A percentile compares a stretch with the other conserved stretches of the same genome.
Evolutionary conservation across 371 early-diverging fungal species (phyloP).

Genomic region (Mortierella sp.): DNA sequence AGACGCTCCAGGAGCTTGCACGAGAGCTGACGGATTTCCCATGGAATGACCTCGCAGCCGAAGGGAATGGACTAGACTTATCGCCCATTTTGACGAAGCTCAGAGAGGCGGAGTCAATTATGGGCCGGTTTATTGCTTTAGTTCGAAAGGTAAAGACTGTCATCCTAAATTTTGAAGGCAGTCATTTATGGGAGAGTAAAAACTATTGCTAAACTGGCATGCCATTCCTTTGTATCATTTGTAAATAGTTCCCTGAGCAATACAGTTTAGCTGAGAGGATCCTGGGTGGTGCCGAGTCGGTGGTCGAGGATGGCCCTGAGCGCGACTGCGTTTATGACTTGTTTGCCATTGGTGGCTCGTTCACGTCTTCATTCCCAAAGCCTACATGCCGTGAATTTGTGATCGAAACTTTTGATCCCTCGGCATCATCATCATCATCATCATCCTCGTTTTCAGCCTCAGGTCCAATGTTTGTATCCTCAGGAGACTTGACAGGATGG

Average conservation of each 20-base stretch:
- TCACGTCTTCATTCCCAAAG: constrained; percentile 52
- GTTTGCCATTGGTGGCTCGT: constrained; percentile 35
- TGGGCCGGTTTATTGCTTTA: constrained; percentile 72
- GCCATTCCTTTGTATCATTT: not conserved
- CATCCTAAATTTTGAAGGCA: not conserved
- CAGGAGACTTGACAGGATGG: constrained; percentile 37
- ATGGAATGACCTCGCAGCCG: constrained; percentile 61
- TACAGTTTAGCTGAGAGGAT: constrained; percentile 71
- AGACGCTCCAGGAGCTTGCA: constrained; percentile 61
- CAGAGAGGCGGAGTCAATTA: constrained; percentile 66
- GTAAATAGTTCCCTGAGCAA: constrained; percentile 77
- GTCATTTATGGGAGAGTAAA: not conserved
- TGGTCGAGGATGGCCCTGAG: constrained; percentile 68
- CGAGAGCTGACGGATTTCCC: constrained; percentile 59
- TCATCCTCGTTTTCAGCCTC: not conserved
- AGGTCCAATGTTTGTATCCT: constrained; percentile 17
- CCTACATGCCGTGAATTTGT: constrained; percentile 67
- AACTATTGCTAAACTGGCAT: not conserved
- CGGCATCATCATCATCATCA: constrained; percentile 2
- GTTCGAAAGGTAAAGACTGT: constrained; percentile 64
- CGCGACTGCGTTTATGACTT: constrained; percentile 72
- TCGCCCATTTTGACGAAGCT: constrained; percentile 63
- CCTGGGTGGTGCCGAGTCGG: constrained; percentile 59
- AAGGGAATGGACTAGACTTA: constrained; percentile 41
- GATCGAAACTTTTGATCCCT: constrained; percentile 56